Evolutionary conservation across 2,329 filamentous ascomycete species (phyloP).

Genomic region (Paracoccidioides brasiliensis): DNA sequence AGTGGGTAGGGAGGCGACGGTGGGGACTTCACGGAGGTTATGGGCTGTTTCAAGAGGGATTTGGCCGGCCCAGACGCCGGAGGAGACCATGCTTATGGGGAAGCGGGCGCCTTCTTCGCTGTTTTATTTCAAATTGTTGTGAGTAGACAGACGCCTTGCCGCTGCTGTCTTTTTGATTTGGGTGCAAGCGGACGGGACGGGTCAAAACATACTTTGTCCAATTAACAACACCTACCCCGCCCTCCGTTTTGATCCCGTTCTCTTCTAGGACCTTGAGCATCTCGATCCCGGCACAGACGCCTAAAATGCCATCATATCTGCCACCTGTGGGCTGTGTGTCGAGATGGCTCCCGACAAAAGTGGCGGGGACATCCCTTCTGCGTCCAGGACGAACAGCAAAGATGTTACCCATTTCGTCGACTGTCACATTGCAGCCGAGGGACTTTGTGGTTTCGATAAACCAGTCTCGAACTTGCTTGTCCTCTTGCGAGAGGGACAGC

Average conservation of each 20-base stretch:
- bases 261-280: conserved; percentile 57
- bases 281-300: conserved; percentile 60
- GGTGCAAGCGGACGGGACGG: not conserved
- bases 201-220: conserved; percentile 51
- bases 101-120: conserved; percentile 74
- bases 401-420: conserved; percentile 70
- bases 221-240: conserved; percentile 61
- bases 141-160: not conserved
- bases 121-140: not conserved
- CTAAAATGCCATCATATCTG: conserved; percentile 51
- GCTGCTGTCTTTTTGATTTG: conserved; percentile 21
- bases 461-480: conserved; percentile 63
- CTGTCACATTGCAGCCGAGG: conserved; percentile 52
- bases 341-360: conserved; percentile 28
- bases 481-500: conserved; percentile 56
- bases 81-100: conserved; percentile 59
- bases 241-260: conserved; percentile 53
- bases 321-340: conserved; percentile 38
- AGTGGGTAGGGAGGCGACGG: conserved; percentile 29
- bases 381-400: conserved; percentile 59
- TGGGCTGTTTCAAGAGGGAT: conserved; percentile 52
- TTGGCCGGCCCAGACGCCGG: conserved; percentile 62
- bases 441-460: conserved; percentile 51
- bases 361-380: conserved; percentile 44
- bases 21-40: conserved; percentile 47